phyloP scores from a whole-genome alignment of 2,329 filamentous ascomycete species.

The Aureobasidium leucospermi region DNA sequence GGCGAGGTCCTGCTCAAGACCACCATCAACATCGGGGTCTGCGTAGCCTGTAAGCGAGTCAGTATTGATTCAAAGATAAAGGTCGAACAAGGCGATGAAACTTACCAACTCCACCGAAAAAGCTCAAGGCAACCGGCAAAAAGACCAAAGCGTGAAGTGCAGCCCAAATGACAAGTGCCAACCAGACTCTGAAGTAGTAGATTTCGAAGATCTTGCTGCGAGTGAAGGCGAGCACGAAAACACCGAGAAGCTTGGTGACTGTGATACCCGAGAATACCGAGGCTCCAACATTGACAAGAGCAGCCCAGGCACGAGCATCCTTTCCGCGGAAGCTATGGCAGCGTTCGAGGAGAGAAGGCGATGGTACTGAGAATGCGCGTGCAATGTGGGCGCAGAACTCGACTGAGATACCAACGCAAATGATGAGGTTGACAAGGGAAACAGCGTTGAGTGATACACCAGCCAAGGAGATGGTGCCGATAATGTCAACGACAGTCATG shows the following conservation, averaged over 20 bases:
- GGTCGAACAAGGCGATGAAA: conserved; percentile 14
- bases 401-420: conserved; percentile 91
- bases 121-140: conserved; percentile 78
- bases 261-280: conserved; percentile 96
- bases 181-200: conserved; percentile 97
- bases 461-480: conserved; percentile 87
- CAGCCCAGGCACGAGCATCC: conserved; percentile 84
- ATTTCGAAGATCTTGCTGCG: conserved; percentile 98
- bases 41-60: conserved; percentile 56
- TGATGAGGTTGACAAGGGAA: conserved; percentile 90
- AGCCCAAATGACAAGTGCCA: conserved; percentile 83
- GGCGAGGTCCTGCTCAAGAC: conserved; percentile 81
- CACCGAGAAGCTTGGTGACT: conserved; percentile 87
- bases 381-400: conserved; percentile 98
- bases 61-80: background rate
- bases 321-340: conserved; percentile 65
- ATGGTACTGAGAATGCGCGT: conserved; percentile 91
- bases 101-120: conserved; percentile 71
- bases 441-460: conserved; percentile 90
- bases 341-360: conserved; percentile 70
- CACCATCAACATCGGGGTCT: conserved; percentile 79
- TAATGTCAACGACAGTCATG: conserved; percentile 92
- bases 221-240: conserved; percentile 88
- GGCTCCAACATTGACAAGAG: conserved; percentile 87
- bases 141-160: conserved; percentile 85